Percentiles rank a stretch among this genome's conserved stretches.
These are phyloP conservation scores for Magnaporthiopsis incrustans DNA, from an alignment of 2,329 filamentous ascomycete species.

Conservation along the genomic window DNA sequence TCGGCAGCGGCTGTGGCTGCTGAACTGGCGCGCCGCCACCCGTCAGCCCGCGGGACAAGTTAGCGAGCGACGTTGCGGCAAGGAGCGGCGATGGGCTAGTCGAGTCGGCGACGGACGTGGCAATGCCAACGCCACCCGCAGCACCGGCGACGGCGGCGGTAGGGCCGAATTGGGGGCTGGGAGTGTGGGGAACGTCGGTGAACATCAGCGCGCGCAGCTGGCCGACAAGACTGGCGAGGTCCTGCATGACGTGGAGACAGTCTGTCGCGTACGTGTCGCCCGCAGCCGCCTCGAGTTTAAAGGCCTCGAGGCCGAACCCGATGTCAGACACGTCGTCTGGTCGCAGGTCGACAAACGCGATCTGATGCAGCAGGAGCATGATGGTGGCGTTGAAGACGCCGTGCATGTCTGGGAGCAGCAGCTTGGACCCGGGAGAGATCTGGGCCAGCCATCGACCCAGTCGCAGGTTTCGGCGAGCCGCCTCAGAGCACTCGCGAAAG, in stretches of 20 bases:
- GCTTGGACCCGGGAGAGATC: slow-evolving; percentile 28
- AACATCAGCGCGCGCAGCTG: slow-evolving; percentile 8
- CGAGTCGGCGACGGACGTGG: not conserved
- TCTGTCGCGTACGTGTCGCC: slow-evolving; percentile 28
- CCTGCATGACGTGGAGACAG: slow-evolving; percentile 8
- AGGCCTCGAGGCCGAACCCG: slow-evolving; percentile 31
- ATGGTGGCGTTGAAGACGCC: slow-evolving; percentile 43
- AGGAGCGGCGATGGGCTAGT: not conserved
- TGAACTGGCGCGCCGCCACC: not conserved
- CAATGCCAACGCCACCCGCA: not conserved
- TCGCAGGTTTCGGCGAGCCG: slow-evolving; percentile 36
- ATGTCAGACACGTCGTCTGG: slow-evolving; percentile 25
- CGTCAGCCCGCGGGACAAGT: not conserved
- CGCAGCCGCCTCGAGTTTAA: slow-evolving; percentile 29
- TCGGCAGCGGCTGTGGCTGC: not conserved
- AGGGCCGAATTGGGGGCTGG: slow-evolving; percentile 3
- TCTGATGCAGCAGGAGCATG: slow-evolving; percentile 36
- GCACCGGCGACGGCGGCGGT: not conserved
- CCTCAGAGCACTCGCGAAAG: slow-evolving; percentile 31
- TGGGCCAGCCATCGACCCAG: slow-evolving; percentile 32
- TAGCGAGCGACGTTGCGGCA: too few relatives aligned
- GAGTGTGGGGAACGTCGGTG: slow-evolving; percentile 5
- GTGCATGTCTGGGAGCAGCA: slow-evolving; percentile 37
- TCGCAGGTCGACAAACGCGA: slow-evolving; percentile 27
- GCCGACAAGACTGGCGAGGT: slow-evolving; percentile 7